A percentile compares a stretch with the other conserved stretches of the same genome.
These are phyloP conservation scores for Talaromyces islandicus DNA, from an alignment of 2,329 filamentous ascomycete species.

Conservation along the genomic window DNA sequence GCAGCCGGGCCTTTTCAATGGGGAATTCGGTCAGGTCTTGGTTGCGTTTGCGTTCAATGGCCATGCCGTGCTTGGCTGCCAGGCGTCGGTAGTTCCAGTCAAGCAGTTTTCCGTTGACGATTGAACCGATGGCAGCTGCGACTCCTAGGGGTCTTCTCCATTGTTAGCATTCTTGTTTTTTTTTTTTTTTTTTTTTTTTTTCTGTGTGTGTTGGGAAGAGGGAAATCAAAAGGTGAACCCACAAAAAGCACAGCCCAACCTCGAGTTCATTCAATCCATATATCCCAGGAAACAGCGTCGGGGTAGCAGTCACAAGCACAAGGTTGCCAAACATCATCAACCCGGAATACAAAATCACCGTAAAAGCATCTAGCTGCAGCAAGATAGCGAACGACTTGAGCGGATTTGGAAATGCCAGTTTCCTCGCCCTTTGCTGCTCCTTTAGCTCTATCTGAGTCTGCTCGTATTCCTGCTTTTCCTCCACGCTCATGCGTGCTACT, in stretches of 20 bases:
- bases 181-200: constrained; percentile 5
- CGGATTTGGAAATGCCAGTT: constrained; percentile 26
- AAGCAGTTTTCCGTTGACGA: constrained; percentile 49
- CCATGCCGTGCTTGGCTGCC: constrained; percentile 55
- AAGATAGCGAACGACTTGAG: constrained; percentile 26
- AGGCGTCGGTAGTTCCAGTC: constrained; percentile 69
- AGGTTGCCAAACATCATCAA: constrained; percentile 42
- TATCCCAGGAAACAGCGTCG: constrained; percentile 38
- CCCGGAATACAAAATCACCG: constrained; percentile 25
- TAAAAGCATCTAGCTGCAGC: constrained; percentile 24
- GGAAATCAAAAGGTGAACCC: not conserved
- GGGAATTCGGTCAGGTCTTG: constrained; percentile 49
- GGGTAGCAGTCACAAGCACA: constrained; percentile 35
- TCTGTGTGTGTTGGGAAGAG: not conserved
- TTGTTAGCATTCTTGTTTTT: not conserved
- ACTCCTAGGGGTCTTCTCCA: constrained; percentile 21
- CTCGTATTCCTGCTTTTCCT: constrained; percentile 2
- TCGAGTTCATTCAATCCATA: constrained; percentile 43
- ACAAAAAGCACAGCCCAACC: constrained; percentile 30
- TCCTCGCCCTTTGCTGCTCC: constrained; percentile 7
- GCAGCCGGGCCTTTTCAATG: constrained; percentile 38
- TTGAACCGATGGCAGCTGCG: constrained; percentile 11
- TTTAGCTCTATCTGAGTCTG: not conserved
- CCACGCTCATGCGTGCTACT: constrained; percentile 2
- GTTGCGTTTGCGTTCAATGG: constrained; percentile 53